Percentiles rank a stretch among this genome's conserved stretches.
Conservation (phyloP, 2,329 filamentous ascomycete genomes). For the Simplicillium sp. region DNA sequence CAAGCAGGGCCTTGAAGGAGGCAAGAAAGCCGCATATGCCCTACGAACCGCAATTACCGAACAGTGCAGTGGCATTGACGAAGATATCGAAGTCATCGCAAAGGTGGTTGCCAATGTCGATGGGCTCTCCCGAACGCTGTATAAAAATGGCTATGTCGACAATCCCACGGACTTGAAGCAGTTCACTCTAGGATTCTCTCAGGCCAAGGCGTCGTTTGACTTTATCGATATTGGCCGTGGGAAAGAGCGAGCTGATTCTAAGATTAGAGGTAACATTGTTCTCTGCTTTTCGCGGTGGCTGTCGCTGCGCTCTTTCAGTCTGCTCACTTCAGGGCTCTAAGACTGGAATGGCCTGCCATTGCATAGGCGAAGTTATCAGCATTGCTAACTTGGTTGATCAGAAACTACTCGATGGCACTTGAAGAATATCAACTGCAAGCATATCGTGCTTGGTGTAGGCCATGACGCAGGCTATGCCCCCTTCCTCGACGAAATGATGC, state of each 20-base stretch:
- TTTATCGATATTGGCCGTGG: conserved; percentile 53
- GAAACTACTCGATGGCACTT: conserved; percentile 48
- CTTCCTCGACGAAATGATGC: conserved; percentile 45
- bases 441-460: conserved; percentile 51
- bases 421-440: conserved; percentile 50
- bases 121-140: conserved; percentile 40
- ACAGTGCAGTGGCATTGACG: conserved; percentile 31
- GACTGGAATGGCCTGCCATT: no score
- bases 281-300: no score
- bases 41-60: conserved; percentile 38
- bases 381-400: conserved; percentile 12
- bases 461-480: conserved; percentile 52
- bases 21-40: conserved; percentile 40
- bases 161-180: conserved; percentile 38
- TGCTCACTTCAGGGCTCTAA: no score
- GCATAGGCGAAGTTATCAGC: no score
- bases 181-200: conserved; percentile 51
- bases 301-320: no score
- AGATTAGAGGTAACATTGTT: conserved; percentile 44
- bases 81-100: conserved; percentile 43
- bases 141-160: conserved; percentile 34
- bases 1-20: conserved; percentile 44
- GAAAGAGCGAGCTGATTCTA: conserved; percentile 49
- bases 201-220: conserved; percentile 49
- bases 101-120: conserved; percentile 47